Conservation (phyloP, 73 alveolate genomes). For the Paramecium octaurelia region DNA sequence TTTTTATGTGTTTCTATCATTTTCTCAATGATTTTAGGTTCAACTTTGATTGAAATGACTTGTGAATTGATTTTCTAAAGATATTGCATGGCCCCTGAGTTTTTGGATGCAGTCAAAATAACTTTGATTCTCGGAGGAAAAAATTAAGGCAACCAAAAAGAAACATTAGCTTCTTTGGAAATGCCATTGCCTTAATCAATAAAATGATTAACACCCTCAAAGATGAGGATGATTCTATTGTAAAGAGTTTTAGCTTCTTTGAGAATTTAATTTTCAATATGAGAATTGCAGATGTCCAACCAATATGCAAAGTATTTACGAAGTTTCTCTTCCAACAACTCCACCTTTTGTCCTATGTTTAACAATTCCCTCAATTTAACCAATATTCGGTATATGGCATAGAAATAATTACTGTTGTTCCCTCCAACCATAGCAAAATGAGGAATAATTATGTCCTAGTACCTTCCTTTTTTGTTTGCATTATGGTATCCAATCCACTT, state of each 20-base stretch:
- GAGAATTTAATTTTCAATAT: slow-evolving; percentile 60
- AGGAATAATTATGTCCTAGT: slow-evolving; percentile 51
- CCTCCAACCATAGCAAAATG: slow-evolving; percentile 66
- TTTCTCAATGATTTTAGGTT: background rate
- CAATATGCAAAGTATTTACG: slow-evolving; percentile 73
- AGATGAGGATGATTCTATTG: slow-evolving; percentile 61
- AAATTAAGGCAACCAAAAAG: slow-evolving; percentile 74
- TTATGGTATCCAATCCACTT: slow-evolving; percentile 69
- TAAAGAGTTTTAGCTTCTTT: slow-evolving; percentile 55
- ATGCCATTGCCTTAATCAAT: slow-evolving; percentile 47
- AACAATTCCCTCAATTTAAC: slow-evolving; percentile 67
- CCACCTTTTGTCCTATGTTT: slow-evolving; percentile 70
- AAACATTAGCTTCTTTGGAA: slow-evolving; percentile 71
- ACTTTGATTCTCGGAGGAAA: slow-evolving; percentile 74
- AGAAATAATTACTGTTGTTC: slow-evolving; percentile 64
- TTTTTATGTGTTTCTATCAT: slow-evolving; percentile 55
- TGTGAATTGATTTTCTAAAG: slow-evolving; percentile 58
- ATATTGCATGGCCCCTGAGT: slow-evolving; percentile 70
- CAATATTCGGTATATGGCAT: slow-evolving; percentile 67
- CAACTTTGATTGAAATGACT: slow-evolving; percentile 8
- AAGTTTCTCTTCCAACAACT: slow-evolving; percentile 73
- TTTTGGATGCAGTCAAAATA: slow-evolving; percentile 64
- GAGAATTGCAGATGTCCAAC: slow-evolving; percentile 70
- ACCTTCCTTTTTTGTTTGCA: slow-evolving; percentile 60
- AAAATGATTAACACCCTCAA: slow-evolving; percentile 75